Base-by-base conservation (phyloP, 2,329 filamentous ascomycete species). In the Davidsoniella virescens region DNA sequence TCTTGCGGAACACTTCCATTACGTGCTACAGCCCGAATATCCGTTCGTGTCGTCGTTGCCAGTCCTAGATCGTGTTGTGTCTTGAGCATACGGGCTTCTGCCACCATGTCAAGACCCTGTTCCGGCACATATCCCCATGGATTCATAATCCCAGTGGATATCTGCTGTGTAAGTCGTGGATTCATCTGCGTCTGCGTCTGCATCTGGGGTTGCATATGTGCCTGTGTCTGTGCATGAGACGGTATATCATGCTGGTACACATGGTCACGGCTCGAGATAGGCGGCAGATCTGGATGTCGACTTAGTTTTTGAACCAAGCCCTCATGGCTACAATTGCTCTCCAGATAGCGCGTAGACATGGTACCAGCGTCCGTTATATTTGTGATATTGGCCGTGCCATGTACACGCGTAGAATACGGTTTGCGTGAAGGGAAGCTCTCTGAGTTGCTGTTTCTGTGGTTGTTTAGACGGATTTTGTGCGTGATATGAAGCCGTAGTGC, bases 401-500 rank as follows among this genome's bases (percentile, higher is more conserved):
- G 42, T 8, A 33, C 26, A 12, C 26, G 26, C 26, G 4, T 4
- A 9, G 10, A 2, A 12, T 33, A 33, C 26, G 26, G 9, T 8
- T 33, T 33, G 26, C 3, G 26, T 9, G 10, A 33, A 9, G 1
- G 26, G 10, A 33, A 12, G 10, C 9, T 33, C 10, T 33, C 26
- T 12, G 10, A 33, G 10, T 33, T 33, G 26, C 10, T 33, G 10
- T 33, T 33, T 1, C 8, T 3, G 26, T 33, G 9, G 10, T 33
- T 33, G 8, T 9, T 9, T 9, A 8, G 26, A 1, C 26, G 26
- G 8, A 33, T 8, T 33, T 44, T 43, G 5, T 12, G n/a, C 5
- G 47, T 49, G 4, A 49, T 36, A 10, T 26, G 43, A 8, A 40
- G 12, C 43, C 54, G 47, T 25, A 60, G 50, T 18, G 52, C 44